Evolutionary conservation across 495 filamentous ascomycete species (phyloP).

Genomic region (Hapsidospora chrysogenum): DNA sequence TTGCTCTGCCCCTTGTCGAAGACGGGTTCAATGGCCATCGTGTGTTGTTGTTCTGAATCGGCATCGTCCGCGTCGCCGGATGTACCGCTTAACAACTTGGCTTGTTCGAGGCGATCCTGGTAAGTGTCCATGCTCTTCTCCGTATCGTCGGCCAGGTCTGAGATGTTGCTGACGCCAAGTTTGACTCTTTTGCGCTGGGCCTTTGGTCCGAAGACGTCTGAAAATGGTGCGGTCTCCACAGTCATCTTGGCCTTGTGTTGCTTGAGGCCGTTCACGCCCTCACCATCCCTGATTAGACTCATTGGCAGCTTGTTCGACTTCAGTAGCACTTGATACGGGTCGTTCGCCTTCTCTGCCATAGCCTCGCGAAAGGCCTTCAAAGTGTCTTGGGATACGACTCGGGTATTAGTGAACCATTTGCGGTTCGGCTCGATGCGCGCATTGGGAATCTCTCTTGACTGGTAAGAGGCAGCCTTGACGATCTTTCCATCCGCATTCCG

Average conservation of each 20-base stretch:
- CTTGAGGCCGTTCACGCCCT: slow-evolving; percentile 54
- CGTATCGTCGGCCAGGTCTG: slow-evolving; percentile 67
- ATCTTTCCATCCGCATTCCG: slow-evolving; percentile 54
- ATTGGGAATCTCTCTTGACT: slow-evolving; percentile 51
- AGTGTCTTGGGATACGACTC: slow-evolving; percentile 44
- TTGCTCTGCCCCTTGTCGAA: slow-evolving; percentile 90
- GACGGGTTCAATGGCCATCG: slow-evolving; percentile 67
- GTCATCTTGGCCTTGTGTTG: slow-evolving; percentile 90
- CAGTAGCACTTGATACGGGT: slow-evolving; percentile 82
- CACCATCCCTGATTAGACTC: slow-evolving; percentile 18
- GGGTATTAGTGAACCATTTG: slow-evolving; percentile 48
- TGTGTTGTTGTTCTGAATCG: slow-evolving; percentile 13
- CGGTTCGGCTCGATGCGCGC: slow-evolving; percentile 88
- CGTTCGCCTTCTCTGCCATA: slow-evolving; percentile 72
- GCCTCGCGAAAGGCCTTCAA: slow-evolving; percentile 69
- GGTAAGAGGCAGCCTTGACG: slow-evolving; percentile 68
- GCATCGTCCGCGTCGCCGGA: slow-evolving; percentile 33
- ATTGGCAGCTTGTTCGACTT: slow-evolving; percentile 67
- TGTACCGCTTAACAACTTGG: slow-evolving; percentile 50
- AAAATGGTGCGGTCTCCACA: slow-evolving; percentile 71
- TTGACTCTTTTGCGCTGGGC: slow-evolving; percentile 83
- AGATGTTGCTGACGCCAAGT: slow-evolving; percentile 59
- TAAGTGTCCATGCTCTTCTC: slow-evolving; percentile 64
- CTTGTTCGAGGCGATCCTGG: slow-evolving; percentile 58
- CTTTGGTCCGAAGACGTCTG: slow-evolving; percentile 87